Conservation (phyloP, 495 filamentous ascomycete species). For the Pyrenopolyporus hunteri region DNA sequence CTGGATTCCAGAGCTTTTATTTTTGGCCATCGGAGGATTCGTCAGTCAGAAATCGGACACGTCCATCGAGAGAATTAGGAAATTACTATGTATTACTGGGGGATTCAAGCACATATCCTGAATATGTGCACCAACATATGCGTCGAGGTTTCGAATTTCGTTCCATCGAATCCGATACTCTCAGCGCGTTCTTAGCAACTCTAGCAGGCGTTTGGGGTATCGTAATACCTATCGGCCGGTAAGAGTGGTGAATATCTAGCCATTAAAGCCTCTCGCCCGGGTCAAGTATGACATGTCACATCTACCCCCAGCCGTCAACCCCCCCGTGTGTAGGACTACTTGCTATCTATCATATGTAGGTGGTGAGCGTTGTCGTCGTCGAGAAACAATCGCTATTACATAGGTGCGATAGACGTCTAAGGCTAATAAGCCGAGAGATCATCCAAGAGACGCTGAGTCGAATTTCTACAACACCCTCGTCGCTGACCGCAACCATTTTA, state of each 20-base stretch:
- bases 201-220: too few species aligned
- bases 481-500: background rate
- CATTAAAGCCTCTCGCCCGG: background rate
- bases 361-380: background rate
- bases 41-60: background rate
- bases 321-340: too few species aligned
- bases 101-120: constrained; percentile 1
- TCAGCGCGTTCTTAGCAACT: background rate
- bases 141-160: background rate
- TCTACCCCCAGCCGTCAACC: background rate
- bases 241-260: too few species aligned
- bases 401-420: too few species aligned
- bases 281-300: constrained; percentile 7
- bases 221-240: too few species aligned
- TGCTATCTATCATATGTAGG: background rate
- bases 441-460: too few species aligned
- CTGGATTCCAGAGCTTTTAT: constrained; percentile 2
- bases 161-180: background rate
- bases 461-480: too few species aligned
- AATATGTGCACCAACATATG: background rate
- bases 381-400: background rate
- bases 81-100: constrained; percentile 2
- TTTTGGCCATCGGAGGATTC: background rate
- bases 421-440: too few species aligned
- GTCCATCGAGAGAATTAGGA: background rate